Base-by-base conservation (phyloP, 1,139 yeast species). In the Debaryomyces nepalensis region DNA sequence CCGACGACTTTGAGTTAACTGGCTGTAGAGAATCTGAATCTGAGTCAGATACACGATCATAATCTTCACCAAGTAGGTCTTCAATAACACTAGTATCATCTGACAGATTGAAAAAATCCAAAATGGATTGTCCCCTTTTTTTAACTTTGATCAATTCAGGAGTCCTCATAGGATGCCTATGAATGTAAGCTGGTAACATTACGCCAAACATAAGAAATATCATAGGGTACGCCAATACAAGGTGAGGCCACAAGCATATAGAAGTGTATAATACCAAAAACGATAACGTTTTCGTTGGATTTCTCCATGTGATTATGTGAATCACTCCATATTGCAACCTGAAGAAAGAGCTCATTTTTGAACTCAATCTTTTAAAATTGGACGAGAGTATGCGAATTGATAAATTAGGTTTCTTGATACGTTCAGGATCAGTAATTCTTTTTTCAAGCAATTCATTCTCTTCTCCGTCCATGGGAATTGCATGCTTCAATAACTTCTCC, bases 111-210 rank as follows among this genome's bases (percentile, higher is more conserved):
- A 81, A 64, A 47, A 73, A 78, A 12, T 75, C 75, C 45, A 82
- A 61, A 5, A 82, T 57, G 0, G 84, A 74, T 41, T 78, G 82
- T 1, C 89, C 89, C 38, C 85, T 64, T 20, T 62, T 68, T 47
- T 71, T 70, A 14, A 76, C 74, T 2, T 65, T 51, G 14, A 79
- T 66, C 22, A 72, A 52, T 20, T 70, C 68, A 0, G 75, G 72
- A 9, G 68, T 64, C 21, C 70, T 64, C 52, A 80, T 68, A 0
- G 91, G 96, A 58, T 89, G 96, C 41, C 89, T 71, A 41, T 76
- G 70, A 15, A 80, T 68, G 55, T 83, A 90, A 1, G 87, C 89
- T 0, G 95, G 93, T 1, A 85, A 68, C 66, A 89, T 71, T 2
- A 85, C 66, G 0, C 82, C 84, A 46, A 76, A 70, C 27, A 85